Conservation (phyloP, 1,284 basidiomycete species). For the Ustilago tritici region DNA sequence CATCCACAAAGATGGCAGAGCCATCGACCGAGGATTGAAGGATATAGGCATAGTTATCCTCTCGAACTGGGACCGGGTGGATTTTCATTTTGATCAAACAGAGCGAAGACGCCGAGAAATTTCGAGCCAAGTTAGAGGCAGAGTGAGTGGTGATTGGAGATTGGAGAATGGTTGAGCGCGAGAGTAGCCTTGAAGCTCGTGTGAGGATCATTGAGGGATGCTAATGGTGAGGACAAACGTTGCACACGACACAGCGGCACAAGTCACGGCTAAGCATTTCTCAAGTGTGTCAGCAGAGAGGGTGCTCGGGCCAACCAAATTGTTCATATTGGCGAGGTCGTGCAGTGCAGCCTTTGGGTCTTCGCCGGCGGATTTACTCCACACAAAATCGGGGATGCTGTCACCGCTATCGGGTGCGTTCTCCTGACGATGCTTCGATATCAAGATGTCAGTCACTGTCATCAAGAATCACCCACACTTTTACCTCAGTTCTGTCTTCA, state of each 20-base stretch:
- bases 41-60: slow-evolving; percentile 70
- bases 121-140: background rate
- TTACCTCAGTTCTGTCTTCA: too few relatives aligned
- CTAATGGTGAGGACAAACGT: background rate
- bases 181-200: background rate
- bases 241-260: slow-evolving; percentile 10
- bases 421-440: background rate
- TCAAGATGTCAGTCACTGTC: background rate
- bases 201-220: slow-evolving; percentile 4
- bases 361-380: slow-evolving; percentile 1
- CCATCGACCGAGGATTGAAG: slow-evolving; percentile 54
- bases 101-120: background rate
- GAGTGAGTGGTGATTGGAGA: too few relatives aligned
- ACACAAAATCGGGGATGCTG: slow-evolving; percentile 1
- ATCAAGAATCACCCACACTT: background rate
- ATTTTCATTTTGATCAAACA: slow-evolving; percentile 60
- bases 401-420: background rate
- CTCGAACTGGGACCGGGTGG: slow-evolving; percentile 66
- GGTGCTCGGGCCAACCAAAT: slow-evolving; percentile 6
- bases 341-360: background rate
- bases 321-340: background rate
- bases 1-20: slow-evolving; percentile 73
- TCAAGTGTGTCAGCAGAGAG: slow-evolving; percentile 11
- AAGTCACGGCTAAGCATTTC: background rate
- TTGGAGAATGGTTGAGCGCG: background rate